phyloP scores from a whole-genome alignment of 1,284 basidiomycete genomes.

The Trichosporon inkin region DNA sequence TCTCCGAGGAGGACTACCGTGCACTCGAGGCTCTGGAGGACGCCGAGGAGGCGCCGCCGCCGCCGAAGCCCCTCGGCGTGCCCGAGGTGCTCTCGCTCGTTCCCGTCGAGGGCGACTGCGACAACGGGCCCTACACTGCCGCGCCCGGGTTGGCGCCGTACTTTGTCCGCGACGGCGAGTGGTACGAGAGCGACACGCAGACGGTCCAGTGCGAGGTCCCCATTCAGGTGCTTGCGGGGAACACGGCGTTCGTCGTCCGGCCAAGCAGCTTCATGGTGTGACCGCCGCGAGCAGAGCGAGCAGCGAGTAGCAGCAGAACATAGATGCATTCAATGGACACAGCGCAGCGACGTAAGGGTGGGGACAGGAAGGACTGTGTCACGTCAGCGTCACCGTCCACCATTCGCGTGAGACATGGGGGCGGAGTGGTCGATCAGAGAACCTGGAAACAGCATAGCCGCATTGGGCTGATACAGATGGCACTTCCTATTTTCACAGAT shows the following conservation, averaged over 20 bases:
- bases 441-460: slow-evolving; percentile 36
- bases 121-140: slow-evolving; percentile 44
- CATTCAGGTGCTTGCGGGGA: slow-evolving; percentile 79
- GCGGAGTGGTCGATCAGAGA: slow-evolving; percentile 25
- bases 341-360: background rate
- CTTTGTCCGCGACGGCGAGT: slow-evolving; percentile 35
- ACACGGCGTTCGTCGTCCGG: slow-evolving; percentile 66
- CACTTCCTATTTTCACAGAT: slow-evolving; percentile 37
- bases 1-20: slow-evolving; percentile 2
- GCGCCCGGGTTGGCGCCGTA: slow-evolving; percentile 58
- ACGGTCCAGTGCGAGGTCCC: slow-evolving; percentile 87
- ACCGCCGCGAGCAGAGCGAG: background rate
- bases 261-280: slow-evolving; percentile 31
- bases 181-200: slow-evolving; percentile 61
- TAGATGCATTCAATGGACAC: slow-evolving; percentile 9
- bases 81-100: slow-evolving; percentile 35
- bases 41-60: background rate
- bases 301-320: background rate
- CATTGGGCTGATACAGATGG: slow-evolving; percentile 26
- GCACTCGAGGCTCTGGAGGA: background rate
- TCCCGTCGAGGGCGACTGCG: slow-evolving; percentile 22
- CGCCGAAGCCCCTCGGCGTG: background rate
- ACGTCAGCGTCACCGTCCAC: background rate
- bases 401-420: background rate
- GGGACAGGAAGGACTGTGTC: background rate